A percentile compares a stretch with the other conserved stretches of the same genome.
phyloP scores from a whole-genome alignment of 2,329 filamentous ascomycete genomes.

The Sclerotinia borealis region DNA sequence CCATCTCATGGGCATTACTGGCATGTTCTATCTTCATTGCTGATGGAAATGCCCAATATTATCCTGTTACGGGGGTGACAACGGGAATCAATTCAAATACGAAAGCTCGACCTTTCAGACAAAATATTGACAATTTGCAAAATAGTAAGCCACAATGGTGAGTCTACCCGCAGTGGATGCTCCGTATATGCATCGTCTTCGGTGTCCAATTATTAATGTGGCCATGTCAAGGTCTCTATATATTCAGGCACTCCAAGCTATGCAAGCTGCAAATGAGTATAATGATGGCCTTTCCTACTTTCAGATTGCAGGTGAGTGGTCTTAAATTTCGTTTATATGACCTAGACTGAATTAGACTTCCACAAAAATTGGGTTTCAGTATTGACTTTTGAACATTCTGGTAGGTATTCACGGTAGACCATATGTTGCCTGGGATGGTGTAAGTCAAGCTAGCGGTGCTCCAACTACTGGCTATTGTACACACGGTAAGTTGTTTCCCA shows the following conservation, averaged over 20 bases:
- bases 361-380: background rate
- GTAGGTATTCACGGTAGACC: slow-evolving; percentile 24
- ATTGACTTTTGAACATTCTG: background rate
- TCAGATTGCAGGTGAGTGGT: slow-evolving; percentile 22
- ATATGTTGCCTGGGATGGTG: slow-evolving; percentile 26
- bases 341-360: background rate
- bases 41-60: slow-evolving; percentile 6
- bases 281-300: slow-evolving; percentile 22
- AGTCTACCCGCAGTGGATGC: background rate
- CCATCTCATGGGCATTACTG: background rate
- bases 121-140: slow-evolving; percentile 24
- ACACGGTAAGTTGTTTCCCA: slow-evolving; percentile 20
- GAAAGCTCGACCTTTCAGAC: slow-evolving; percentile 21
- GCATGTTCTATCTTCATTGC: background rate
- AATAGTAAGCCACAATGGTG: slow-evolving; percentile 16
- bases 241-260: slow-evolving; percentile 9
- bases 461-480: slow-evolving; percentile 28
- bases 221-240: slow-evolving; percentile 21
- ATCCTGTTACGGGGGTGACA: slow-evolving; percentile 18
- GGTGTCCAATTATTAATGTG: background rate
- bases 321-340: background rate
- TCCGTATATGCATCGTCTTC: slow-evolving; percentile 14
- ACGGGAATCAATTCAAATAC: slow-evolving; percentile 17
- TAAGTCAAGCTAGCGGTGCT: slow-evolving; percentile 12
- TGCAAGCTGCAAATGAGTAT: slow-evolving; percentile 21